Conservation (phyloP, 75 land plant species). For the Isoetes taiwanensis region DNA sequence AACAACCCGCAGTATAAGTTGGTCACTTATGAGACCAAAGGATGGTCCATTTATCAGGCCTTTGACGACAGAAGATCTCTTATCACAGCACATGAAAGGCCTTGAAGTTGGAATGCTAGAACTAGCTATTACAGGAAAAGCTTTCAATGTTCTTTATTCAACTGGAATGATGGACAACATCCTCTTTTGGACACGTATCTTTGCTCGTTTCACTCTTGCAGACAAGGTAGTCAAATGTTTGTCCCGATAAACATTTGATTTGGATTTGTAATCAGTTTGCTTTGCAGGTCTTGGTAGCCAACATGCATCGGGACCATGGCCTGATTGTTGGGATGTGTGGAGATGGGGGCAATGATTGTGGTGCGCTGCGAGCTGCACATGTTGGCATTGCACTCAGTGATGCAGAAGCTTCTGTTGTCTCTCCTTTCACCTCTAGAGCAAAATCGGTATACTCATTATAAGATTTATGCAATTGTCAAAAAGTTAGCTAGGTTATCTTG, state of each 20-base stretch:
- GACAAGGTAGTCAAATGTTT: too few species aligned
- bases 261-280: not conserved
- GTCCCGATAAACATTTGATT: too few species aligned
- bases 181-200: not conserved
- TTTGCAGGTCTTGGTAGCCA: not conserved
- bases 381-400: constrained; percentile 5
- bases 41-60: not conserved
- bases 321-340: constrained; percentile 2
- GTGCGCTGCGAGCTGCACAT: constrained; percentile 3
- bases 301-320: not conserved
- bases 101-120: constrained; percentile 1
- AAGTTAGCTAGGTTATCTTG: too few species aligned
- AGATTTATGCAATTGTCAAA: too few species aligned
- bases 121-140: constrained; percentile 3
- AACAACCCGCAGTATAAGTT: not conserved
- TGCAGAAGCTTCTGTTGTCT: constrained; percentile 6
- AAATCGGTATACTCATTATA: constrained; percentile 6
- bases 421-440: not conserved
- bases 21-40: not conserved
- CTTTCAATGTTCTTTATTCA: not conserved
- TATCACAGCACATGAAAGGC: constrained; percentile 3
- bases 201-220: constrained; percentile 2
- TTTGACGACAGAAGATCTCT: not conserved
- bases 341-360: constrained; percentile 5
- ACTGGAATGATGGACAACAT: not conserved